Base-by-base conservation (phyloP, 768 basidiomycete species). In the Kwoniella pini region DNA sequence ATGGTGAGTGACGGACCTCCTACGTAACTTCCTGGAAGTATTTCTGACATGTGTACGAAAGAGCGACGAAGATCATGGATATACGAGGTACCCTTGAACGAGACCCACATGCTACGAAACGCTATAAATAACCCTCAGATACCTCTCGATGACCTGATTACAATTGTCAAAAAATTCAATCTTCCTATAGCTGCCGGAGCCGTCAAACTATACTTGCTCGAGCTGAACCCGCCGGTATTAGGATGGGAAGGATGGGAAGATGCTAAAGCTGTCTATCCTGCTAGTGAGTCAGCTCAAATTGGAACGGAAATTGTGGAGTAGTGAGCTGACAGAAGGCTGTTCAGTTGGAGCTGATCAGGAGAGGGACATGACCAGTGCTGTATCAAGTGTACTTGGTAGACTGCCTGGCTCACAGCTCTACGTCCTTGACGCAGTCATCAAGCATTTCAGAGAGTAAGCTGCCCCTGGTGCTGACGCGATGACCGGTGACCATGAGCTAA, bases 201-300 rank as follows among this genome's bases (percentile, higher is more conserved):
- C 13, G 79, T 94, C 72, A 97, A 94, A 79, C 80, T 98, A 13
- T 97, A 91, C 90, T 75, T 87, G 22, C 82, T 96, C n/a, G 94
- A 98, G 77, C 83, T 98, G 26, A 86, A 91, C 71, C 90, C 91
- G 7, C 92, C 95, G 26, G 77, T 96, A 11, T 84, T 85, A 17
- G 80, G 89, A 46, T 95, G 87, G 82, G 91, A 94, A 70, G 86
- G 88, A 44, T 98, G 93, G 89, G 91, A 94, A 42, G 93, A 96
- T 28, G 82, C 94, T 62, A 84, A 90, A 55, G 87, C 85, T 64
- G 65, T 96, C n/a, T 97, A 96, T 71, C 91, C 91, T 4, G 83
- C 81, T 33, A 84, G 83, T 82, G 49, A 28, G 82, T 68, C 33
- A 33, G 44, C 43, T 28, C 24, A 31, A 3, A 2, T 17, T 50